phyloP scores from a whole-genome alignment of 179 eudicot species.

The Drosera spatulata region DNA sequence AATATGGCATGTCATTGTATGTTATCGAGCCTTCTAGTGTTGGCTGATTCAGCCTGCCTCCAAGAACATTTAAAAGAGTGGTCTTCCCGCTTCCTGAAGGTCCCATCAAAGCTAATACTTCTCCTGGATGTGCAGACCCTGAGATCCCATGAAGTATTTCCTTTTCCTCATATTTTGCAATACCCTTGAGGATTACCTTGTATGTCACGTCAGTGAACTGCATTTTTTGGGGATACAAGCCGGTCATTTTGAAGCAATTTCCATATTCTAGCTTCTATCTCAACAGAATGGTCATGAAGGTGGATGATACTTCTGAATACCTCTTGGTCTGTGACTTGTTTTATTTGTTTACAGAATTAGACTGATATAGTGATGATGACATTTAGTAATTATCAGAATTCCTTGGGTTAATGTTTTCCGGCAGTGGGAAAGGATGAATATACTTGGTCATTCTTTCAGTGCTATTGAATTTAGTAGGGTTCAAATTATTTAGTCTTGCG shows the following conservation, averaged over 20 bases:
- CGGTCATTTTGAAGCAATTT: neutral
- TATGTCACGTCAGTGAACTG: conserved; percentile 21
- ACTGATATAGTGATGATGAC: too few species aligned
- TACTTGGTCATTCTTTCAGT: too few species aligned
- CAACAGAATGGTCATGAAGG: too few species aligned
- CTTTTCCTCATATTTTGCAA: conserved; percentile 52
- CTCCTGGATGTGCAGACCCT: conserved; percentile 72
- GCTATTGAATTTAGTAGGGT: too few species aligned
- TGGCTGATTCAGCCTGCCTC: conserved; percentile 51
- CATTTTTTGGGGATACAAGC: conserved; percentile 5
- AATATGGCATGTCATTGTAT: conserved; percentile 76
- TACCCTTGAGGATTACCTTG: conserved; percentile 57
- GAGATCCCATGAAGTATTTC: conserved; percentile 65
- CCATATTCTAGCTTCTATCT: neutral
- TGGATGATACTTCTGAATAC: too few species aligned
- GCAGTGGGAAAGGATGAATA: too few species aligned
- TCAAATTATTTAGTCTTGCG: too few species aligned
- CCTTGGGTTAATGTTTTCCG: too few species aligned
- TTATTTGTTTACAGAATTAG: too few species aligned
- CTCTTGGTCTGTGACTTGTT: too few species aligned
- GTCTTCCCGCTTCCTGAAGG: conserved; percentile 98
- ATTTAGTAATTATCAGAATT: too few species aligned
- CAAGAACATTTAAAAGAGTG: conserved; percentile 68
- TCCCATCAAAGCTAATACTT: conserved; percentile 28
- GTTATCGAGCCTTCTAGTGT: conserved; percentile 49